Evolutionary conservation across 805 yeast genomes (phyloP).

Genomic region (Saturnispora saitoi): DNA sequence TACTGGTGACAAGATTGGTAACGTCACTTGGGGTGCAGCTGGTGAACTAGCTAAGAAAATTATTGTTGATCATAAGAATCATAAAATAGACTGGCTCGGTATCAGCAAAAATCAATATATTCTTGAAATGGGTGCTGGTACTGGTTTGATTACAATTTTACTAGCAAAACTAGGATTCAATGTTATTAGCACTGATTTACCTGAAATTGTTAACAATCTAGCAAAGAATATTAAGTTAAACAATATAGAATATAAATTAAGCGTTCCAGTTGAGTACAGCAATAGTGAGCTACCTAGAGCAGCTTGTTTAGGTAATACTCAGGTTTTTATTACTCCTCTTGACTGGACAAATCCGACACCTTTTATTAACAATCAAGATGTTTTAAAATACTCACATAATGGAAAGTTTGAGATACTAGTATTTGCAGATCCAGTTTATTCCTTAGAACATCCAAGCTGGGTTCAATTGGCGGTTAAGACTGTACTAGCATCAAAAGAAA

Average conservation of each 20-base stretch:
- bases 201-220: slow-evolving; percentile 67
- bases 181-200: slow-evolving; percentile 63
- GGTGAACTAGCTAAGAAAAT: slow-evolving; percentile 55
- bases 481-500: slow-evolving; percentile 31
- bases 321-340: slow-evolving; percentile 25
- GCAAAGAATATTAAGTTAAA: slow-evolving; percentile 51
- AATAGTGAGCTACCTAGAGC: not conserved
- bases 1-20: slow-evolving; percentile 79
- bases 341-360: slow-evolving; percentile 68
- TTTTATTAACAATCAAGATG: slow-evolving; percentile 18
- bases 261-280: not conserved
- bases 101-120: slow-evolving; percentile 26
- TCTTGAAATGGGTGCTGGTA: slow-evolving; percentile 89
- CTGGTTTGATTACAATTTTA: slow-evolving; percentile 82
- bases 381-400: slow-evolving; percentile 13
- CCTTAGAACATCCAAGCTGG: slow-evolving; percentile 71
- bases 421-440: slow-evolving; percentile 84
- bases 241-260: slow-evolving; percentile 18
- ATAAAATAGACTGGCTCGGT: not conserved
- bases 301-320: slow-evolving; percentile 27
- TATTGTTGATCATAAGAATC: slow-evolving; percentile 17
- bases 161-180: slow-evolving; percentile 44
- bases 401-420: slow-evolving; percentile 49
- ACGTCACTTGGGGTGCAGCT: slow-evolving; percentile 96
- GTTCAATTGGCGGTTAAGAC: slow-evolving; percentile 49